phyloP scores from a whole-genome alignment of 306 rosid genomes.

The Gillenia trifoliata region DNA sequence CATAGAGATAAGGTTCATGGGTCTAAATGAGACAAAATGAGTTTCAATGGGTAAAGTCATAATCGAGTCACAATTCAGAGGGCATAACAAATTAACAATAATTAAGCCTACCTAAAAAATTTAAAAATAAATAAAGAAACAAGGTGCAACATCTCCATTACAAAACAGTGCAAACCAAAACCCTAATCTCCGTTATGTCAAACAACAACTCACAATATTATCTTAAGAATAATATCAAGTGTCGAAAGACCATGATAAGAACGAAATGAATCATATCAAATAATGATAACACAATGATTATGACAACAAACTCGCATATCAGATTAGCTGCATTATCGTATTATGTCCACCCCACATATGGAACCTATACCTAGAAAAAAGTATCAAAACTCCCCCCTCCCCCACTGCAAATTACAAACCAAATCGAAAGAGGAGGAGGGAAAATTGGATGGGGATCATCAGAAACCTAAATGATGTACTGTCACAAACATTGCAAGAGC shows the following conservation, averaged over 20 bases:
- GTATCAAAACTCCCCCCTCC: conserved; percentile 13
- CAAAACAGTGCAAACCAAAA: not conserved
- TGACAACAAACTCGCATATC: not conserved
- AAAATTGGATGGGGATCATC: not conserved
- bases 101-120: no score
- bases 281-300: not conserved
- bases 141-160: not conserved
- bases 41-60: not conserved
- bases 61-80: not conserved
- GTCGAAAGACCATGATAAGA: not conserved
- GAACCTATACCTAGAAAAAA: conserved; percentile 1
- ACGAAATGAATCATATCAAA: not conserved
- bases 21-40: no score
- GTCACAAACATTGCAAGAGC: not conserved
- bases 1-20: no score
- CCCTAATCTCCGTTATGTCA: not conserved
- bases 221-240: not conserved
- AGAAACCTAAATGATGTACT: conserved; percentile 3
- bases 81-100: no score
- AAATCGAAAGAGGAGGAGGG: not conserved
- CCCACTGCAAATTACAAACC: conserved; percentile 21
- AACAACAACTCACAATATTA: not conserved
- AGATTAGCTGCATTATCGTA: conserved; percentile 11
- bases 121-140: not conserved
- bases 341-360: not conserved